Base-by-base conservation (phyloP, 371 early-diverging fungal species). In the Syncephalastrum monosporum region DNA sequence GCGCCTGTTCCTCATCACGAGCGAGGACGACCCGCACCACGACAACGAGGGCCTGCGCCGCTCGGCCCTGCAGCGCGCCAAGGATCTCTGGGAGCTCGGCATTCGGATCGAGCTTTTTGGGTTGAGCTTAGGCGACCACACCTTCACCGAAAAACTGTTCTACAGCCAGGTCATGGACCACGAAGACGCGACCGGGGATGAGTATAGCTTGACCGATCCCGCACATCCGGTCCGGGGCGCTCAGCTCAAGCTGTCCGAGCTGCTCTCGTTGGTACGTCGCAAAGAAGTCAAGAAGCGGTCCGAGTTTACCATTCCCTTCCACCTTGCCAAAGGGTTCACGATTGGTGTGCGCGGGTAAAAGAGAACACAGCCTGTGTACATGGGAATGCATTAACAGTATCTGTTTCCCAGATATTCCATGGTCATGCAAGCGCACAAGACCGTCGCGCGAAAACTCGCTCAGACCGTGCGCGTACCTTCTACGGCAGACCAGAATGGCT, bases 1-100 rank as follows among this genome's bases (percentile, higher is more conserved):
- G 61, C 82, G 88, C 19, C 48, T 91, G 44, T 88, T 91, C 48
- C 50, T 91, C 3, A 76, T 89, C 47, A 89, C 91, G 19, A 80
- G 84, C 50, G 75, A 85, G 47, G 87, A 87, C 33, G 72, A 82
- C 53, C 91, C 91, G 3, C 82, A 84, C 50, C 25, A 59, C 0
- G 65, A 57, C 7, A 80, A 85, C 50, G 38, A 68, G 6, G 66
- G 65, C 4, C 59, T 84, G 42, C 65, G 78, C 42, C 69, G 71
- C 42, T 70, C 85, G 13, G 82, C 86, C 13, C 67, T 79, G 12
- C 79, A 77, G n/a, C 73, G 84, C 23, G 87, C 86, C 42, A 77
- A 78, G 53, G 83, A 87, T 61, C 61, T 87, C 16, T 54, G 58
- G 47, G 74, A 77, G 33, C 60, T 74, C 42, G 83, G 81, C n/a